Base-by-base conservation (phyloP, 2,329 filamentous ascomycete species). In the Beauveria caledonica region DNA sequence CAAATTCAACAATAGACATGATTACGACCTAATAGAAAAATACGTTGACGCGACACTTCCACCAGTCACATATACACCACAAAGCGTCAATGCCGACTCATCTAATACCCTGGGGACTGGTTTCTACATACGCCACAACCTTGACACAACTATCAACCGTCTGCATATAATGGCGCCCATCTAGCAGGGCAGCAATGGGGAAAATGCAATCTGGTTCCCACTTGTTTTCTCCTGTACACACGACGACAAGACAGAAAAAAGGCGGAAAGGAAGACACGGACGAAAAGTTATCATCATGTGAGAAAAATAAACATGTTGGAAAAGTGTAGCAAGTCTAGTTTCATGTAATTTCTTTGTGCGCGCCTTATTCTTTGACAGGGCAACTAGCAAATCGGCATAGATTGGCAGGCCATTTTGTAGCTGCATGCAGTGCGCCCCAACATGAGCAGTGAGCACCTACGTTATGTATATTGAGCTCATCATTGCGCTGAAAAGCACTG, bases 11-110 rank as follows among this genome's bases (percentile, higher is more conserved):
- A 45, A 58, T 58, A 49, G 45, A 58, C 55, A 50, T 58, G 55
- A 58, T 58, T 50, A 58, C 17, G 55, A 58, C 55, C 19, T 58
- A 49, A 58, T 58, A 58, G 17, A 46, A 50, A 58, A 40, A 48
- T 2, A 23, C 55, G 44, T 58, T 58, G 55, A 21, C 55, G 19
- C 45, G 21, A 50, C 45, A 9, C 36, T 21, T 10, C 45, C 27
- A 49, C 21, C 21, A 23, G 48, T 23, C 39, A 59, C 36, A 42
- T 44, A 42, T 44, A 50, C 25, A 40, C 48, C 48, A 52, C 10
- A 51, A 17, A 59, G 25, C 23, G 55, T 58, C 55, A 58, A 58
- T 58, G 55, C 55, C 55, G 55, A 49, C 55, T 29, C 19, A 49
- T 49, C 49, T 58, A 58, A 58, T 58, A 50, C 33, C 55, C 55